Evolutionary conservation across 371 early-diverging fungal genomes (phyloP).

Genomic region (Saksenaea vasiformis): DNA sequence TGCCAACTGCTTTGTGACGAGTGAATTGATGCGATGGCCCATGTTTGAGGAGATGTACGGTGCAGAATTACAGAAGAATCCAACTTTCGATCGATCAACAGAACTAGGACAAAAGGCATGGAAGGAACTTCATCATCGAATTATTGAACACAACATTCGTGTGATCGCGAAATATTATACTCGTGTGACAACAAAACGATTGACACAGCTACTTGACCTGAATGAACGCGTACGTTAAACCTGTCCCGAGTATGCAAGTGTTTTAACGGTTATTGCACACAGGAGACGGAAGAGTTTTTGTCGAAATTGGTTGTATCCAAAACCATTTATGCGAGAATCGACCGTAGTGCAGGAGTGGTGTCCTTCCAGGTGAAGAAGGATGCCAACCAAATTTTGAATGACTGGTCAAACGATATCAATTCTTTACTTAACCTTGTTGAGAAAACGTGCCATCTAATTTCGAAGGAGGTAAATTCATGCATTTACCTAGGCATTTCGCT

Average conservation of each 20-base stretch:
- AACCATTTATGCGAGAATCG: constrained; percentile 94
- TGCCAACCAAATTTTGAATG: constrained; percentile 86
- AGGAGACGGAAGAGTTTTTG: constrained; percentile 89
- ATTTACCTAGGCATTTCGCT: not conserved
- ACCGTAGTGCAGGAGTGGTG: constrained; percentile 90
- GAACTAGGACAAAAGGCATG: constrained; percentile 81
- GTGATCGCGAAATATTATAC: constrained; percentile 96
- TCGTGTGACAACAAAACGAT: constrained; percentile 75
- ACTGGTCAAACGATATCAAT: constrained; percentile 92
- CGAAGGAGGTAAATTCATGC: constrained; percentile 75
- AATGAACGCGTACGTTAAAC: constrained; percentile 33
- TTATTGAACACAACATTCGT: constrained; percentile 97
- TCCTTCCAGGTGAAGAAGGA: constrained; percentile 84
- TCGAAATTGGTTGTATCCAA: constrained; percentile 91
- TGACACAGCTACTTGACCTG: constrained; percentile 50
- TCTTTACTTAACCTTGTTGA: constrained; percentile 86
- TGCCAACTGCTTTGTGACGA: constrained; percentile 85
- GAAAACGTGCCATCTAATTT: constrained; percentile 95
- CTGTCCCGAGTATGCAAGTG: not conserved
- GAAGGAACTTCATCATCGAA: constrained; percentile 88
- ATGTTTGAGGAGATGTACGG: constrained; percentile 88
- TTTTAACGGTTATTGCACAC: constrained; percentile 5
- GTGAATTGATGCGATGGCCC: constrained; percentile 94
- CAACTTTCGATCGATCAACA: constrained; percentile 70
- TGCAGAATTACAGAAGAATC: constrained; percentile 63